These are phyloP conservation scores for Suillus placidus DNA, from an alignment of 768 basidiomycete genomes.

Conservation along the genomic window DNA sequence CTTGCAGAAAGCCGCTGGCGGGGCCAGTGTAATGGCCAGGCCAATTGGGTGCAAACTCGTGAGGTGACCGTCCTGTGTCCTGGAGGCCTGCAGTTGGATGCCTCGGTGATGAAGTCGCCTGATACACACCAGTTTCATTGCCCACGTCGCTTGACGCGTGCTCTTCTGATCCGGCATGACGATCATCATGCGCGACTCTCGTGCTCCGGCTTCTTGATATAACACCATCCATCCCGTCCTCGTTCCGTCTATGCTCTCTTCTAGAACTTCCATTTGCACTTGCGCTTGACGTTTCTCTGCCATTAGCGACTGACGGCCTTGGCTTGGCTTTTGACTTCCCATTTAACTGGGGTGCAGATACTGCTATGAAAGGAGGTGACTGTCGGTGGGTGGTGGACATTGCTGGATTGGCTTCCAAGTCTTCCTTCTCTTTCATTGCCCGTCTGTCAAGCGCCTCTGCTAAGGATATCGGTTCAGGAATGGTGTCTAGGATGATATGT, in stretches of 20 bases:
- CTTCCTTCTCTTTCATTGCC: slow-evolving; percentile 52
- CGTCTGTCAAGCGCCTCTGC: slow-evolving; percentile 61
- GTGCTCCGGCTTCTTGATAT: slow-evolving; percentile 35
- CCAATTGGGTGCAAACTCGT: slow-evolving; percentile 29
- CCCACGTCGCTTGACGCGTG: slow-evolving; percentile 22
- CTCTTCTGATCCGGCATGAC: slow-evolving; percentile 23
- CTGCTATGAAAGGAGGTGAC: slow-evolving; percentile 24
- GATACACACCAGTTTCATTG: slow-evolving; percentile 26
- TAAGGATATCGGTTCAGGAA: slow-evolving; percentile 63
- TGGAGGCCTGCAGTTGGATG: slow-evolving; percentile 16
- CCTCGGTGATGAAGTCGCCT: slow-evolving; percentile 25
- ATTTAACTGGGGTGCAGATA: slow-evolving; percentile 29
- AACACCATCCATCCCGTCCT: slow-evolving; percentile 22
- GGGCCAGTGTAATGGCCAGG: slow-evolving; percentile 50
- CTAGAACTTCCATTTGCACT: slow-evolving; percentile 27
- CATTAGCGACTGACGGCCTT: slow-evolving; percentile 36
- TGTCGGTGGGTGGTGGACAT: slow-evolving; percentile 39
- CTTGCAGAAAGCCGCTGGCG: slow-evolving; percentile 52
- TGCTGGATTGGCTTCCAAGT: slow-evolving; percentile 63
- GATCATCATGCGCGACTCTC: slow-evolving; percentile 26
- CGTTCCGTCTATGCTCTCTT: slow-evolving; percentile 25
- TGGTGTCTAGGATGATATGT: slow-evolving; percentile 51
- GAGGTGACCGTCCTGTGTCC: slow-evolving; percentile 10
- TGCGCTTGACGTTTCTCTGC: slow-evolving; percentile 36
- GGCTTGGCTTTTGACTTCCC: slow-evolving; percentile 44